Conservation (phyloP, 163 green algal genomes). For the Scenedesmus sp. region DNA sequence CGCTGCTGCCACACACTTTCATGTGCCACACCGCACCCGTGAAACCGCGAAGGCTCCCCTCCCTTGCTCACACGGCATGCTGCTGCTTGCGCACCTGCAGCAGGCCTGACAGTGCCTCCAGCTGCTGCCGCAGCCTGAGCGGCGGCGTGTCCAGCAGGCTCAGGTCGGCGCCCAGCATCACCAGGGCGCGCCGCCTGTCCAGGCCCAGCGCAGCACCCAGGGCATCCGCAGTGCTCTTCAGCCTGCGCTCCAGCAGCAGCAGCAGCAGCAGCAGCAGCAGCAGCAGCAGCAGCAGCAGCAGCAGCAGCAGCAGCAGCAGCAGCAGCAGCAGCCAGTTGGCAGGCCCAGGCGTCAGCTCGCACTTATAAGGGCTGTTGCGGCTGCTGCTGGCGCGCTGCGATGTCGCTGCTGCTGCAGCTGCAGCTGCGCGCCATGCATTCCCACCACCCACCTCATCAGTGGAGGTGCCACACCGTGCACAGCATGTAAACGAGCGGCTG, state of each 20-base stretch:
- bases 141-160: slow-evolving; percentile 47
- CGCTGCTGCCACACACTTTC: too few species aligned
- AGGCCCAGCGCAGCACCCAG: neutral
- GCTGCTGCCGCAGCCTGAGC: slow-evolving; percentile 21
- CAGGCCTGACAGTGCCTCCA: neutral
- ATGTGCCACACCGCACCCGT: too few species aligned
- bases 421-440: too few species aligned
- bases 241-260: slow-evolving; percentile 27
- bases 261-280: neutral
- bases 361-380: too few species aligned
- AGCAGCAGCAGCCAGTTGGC: neutral
- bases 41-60: too few species aligned
- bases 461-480: too few species aligned
- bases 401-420: neutral
- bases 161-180: slow-evolving; percentile 21
- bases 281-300: too few species aligned
- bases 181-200: neutral
- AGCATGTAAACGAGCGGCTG: too few species aligned
- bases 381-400: neutral
- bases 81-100: neutral
- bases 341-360: too few species aligned
- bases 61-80: too few species aligned
- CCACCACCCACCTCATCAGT: too few species aligned
- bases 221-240: slow-evolving; percentile 15
- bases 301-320: too few species aligned